phyloP scores from a whole-genome alignment of 768 basidiomycete species.

The Kwoniella dejecticola region DNA sequence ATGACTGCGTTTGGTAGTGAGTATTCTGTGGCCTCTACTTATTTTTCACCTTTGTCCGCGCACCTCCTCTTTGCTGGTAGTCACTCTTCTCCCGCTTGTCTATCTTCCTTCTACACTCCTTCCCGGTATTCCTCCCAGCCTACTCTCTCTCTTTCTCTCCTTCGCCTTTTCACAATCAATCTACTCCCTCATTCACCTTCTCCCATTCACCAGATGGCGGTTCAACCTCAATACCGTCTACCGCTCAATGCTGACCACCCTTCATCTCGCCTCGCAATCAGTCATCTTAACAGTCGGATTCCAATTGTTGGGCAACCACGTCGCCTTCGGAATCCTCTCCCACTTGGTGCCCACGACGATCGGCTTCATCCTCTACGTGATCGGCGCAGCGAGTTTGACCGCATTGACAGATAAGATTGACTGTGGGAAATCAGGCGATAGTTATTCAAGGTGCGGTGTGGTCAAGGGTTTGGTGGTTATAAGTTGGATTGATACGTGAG shows the following conservation, averaged over 20 bases:
- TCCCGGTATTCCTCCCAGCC: too few relatives aligned
- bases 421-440: constrained; percentile 41
- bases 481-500: constrained; percentile 53
- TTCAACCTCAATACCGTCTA: too few relatives aligned
- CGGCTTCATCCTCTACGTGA: constrained; percentile 56
- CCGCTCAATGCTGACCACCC: too few relatives aligned
- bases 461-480: constrained; percentile 55
- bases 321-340: constrained; percentile 52
- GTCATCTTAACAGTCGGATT: constrained; percentile 53
- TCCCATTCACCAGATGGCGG: too few relatives aligned
- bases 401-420: constrained; percentile 49
- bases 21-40: constrained; percentile 13
- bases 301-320: constrained; percentile 35
- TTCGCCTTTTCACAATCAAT: too few relatives aligned
- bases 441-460: constrained; percentile 50
- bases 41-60: not conserved
- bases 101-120: too few relatives aligned
- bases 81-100: too few relatives aligned
- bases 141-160: too few relatives aligned
- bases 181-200: too few relatives aligned
- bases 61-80: too few relatives aligned
- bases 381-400: constrained; percentile 53
- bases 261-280: too few relatives aligned
- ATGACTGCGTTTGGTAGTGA: constrained; percentile 43
- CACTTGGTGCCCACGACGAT: constrained; percentile 52